phyloP scores from a whole-genome alignment of 164 flowering plant species.

The Vitis labrusca region DNA sequence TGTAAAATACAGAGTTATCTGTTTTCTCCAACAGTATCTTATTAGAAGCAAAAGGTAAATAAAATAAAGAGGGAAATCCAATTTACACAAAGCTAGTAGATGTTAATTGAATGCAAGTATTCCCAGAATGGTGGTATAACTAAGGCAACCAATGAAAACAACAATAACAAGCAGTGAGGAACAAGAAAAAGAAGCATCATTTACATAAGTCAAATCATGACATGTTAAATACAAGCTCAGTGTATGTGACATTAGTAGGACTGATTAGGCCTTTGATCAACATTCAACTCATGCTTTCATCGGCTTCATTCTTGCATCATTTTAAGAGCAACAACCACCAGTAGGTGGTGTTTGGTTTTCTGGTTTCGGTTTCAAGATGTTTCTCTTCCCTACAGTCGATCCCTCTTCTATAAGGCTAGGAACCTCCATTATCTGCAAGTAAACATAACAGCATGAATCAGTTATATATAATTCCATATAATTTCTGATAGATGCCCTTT shows the following conservation, averaged over 20 bases:
- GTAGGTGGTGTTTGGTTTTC: conserved; percentile 33
- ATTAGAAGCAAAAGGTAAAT: background rate
- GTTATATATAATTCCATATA: too few relatives aligned
- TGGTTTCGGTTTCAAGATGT: conserved; percentile 61
- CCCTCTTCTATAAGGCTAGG: conserved; percentile 81
- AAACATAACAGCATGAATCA: background rate
- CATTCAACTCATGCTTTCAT: background rate
- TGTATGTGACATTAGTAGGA: background rate
- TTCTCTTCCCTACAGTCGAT: conserved; percentile 51
- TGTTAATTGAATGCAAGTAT: conserved; percentile 12
- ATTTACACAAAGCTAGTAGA: conserved; percentile 20
- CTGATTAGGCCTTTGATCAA: background rate
- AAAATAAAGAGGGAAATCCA: conserved; percentile 12
- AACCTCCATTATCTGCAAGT: conserved; percentile 67
- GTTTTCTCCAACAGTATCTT: too few relatives aligned
- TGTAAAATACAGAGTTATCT: too few relatives aligned
- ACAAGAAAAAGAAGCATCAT: conserved; percentile 11
- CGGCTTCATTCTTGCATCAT: background rate
- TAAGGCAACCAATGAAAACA: conserved; percentile 10
- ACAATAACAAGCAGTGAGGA: background rate
- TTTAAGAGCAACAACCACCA: conserved; percentile 51
- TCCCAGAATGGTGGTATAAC: conserved; percentile 4
- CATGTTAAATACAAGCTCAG: conserved; percentile 3
- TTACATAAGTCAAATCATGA: conserved; percentile 17
- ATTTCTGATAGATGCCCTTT: too few relatives aligned